phyloP scores from a whole-genome alignment of 176 grass and related monocot species.

The Olyra latifolia region DNA sequence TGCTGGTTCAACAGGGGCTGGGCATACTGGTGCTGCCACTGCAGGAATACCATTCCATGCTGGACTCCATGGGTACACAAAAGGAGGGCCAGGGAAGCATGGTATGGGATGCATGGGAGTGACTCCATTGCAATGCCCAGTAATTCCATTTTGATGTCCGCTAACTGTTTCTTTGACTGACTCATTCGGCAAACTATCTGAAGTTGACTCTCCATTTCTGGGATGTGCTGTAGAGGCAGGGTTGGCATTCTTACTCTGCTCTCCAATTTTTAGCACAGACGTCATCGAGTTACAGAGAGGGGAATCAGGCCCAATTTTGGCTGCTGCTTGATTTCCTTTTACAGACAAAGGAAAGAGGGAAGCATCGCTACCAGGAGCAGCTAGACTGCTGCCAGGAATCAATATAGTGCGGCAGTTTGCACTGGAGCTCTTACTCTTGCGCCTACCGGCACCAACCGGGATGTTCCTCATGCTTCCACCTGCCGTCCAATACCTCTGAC shows the following conservation, averaged over 20 bases:
- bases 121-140: constrained; percentile 38
- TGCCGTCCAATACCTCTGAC: constrained; percentile 98
- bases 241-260: constrained; percentile 33
- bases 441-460: constrained; percentile 82
- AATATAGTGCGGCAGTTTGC: constrained; percentile 43
- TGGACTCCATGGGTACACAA: constrained; percentile 58
- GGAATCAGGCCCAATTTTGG: constrained; percentile 48
- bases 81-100: constrained; percentile 49
- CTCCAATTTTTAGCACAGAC: constrained; percentile 37
- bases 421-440: constrained; percentile 83
- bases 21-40: constrained; percentile 46
- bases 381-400: constrained; percentile 39
- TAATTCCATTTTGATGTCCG: constrained; percentile 42
- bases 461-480: constrained; percentile 94
- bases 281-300: constrained; percentile 34
- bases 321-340: constrained; percentile 40
- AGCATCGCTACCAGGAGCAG: constrained; percentile 23
- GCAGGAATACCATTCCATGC: constrained; percentile 52
- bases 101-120: constrained; percentile 48
- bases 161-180: constrained; percentile 17
- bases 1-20: constrained; percentile 40
- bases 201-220: constrained; percentile 44
- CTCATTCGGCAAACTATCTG: constrained; percentile 30
- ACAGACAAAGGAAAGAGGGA: constrained; percentile 21
- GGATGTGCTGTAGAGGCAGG: constrained; percentile 28